Base-by-base conservation (phyloP, 2,329 filamentous ascomycete species). In the Polychaeton citri region DNA sequence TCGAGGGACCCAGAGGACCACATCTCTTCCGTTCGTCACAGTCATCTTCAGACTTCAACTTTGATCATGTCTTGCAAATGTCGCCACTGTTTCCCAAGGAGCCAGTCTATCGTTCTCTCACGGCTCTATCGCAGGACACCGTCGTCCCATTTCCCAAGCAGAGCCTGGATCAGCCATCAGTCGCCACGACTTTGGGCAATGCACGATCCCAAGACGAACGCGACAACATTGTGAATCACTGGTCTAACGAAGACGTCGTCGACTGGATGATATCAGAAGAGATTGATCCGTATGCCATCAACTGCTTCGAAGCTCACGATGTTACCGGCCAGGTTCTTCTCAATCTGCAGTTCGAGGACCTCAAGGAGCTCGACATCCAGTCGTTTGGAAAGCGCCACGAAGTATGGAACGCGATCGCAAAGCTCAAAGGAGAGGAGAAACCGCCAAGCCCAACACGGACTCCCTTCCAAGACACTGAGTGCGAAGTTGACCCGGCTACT, bases 251-350 rank as follows among this genome's bases (percentile, higher is more conserved):
- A 52, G 79, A 85, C 61, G 82, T 90, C 30, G 81, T 81, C 37
- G 76, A 82, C 52, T 90, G 83, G 74, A 90, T 95, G 85, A 73
- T 79, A 51, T 75, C 84, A 55, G 74, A 78, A 31, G 85, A 83
- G 47, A 77, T 93, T 54, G 87, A 94, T 55, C 64, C 75, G 35
- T 64, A 70, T 5, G 70, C 88, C 34, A 79, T 90, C 8, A 79
- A 92, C 51, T 83, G 81, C 48, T 95, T 98, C 51, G 71, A 87
- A 42, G 74, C 81, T 50, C 92, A 98, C 57, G 88, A 98, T 54
- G 95, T 98, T 57, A 85, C 80, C 18, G 88, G 88, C 10, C 71
- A 76, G 4, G 83, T 96, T 38, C 65, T 96, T 15, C 76, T 93
- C 35, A 86, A 88, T n/a, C 65, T 98, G 30, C 86, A 93, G 53